Evolutionary conservation across 1,284 basidiomycete species (phyloP).

Genomic region (Irpex rosettiformis): DNA sequence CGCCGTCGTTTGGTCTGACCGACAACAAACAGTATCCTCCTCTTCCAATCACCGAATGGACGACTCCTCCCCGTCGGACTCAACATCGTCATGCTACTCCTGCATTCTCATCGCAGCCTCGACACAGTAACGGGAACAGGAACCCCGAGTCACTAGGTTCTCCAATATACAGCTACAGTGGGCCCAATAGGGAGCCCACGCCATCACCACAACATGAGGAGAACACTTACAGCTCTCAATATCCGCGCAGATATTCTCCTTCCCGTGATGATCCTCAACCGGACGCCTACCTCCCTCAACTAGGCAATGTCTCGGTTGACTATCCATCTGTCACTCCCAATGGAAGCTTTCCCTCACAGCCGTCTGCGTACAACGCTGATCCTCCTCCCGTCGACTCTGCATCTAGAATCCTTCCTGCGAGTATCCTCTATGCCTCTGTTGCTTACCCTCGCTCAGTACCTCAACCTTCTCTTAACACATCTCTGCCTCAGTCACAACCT

Average conservation of each 20-base stretch:
- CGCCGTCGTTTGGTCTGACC: neutral
- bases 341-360: neutral
- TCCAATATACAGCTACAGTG: neutral
- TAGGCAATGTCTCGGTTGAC: neutral
- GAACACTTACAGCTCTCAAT: neutral
- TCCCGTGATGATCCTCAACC: neutral
- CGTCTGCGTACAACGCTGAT: neutral
- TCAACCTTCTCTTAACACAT: neutral
- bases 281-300: neutral
- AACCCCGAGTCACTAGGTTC: too few species aligned
- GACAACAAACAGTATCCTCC: neutral
- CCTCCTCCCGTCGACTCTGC: neutral
- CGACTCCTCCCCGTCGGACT: too few species aligned
- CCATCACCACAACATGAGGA: neutral
- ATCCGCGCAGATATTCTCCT: neutral
- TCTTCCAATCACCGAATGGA: neutral
- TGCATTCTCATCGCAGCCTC: too few species aligned
- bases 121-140: too few species aligned
- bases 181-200: neutral
- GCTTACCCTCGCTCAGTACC: neutral
- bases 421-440: neutral
- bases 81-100: too few species aligned
- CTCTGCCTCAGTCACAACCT: too few species aligned
- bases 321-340: neutral
- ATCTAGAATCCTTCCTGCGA: neutral